These are phyloP conservation scores for Saturnispora gosingensis DNA, from an alignment of 805 yeast species.

Conservation along the genomic window DNA sequence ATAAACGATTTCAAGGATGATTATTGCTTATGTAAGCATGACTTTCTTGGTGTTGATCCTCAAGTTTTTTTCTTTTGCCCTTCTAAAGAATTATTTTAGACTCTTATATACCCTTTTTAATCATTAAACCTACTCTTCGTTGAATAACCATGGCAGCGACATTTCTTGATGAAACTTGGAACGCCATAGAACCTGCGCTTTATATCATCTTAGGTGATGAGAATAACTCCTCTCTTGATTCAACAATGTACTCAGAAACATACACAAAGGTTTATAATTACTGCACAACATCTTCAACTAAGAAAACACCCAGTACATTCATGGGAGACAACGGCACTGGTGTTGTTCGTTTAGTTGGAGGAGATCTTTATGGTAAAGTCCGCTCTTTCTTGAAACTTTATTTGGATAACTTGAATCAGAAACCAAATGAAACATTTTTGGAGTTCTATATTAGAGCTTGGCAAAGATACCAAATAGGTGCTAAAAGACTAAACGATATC, in stretches of 20 bases:
- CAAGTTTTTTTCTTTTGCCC: not conserved
- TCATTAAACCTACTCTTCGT: not conserved
- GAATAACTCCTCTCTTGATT: conserved; percentile 50
- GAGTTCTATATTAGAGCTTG: conserved; percentile 81
- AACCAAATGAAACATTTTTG: conserved; percentile 57
- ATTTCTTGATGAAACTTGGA: conserved; percentile 46
- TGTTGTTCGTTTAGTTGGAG: conserved; percentile 56
- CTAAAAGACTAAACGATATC: conserved; percentile 83
- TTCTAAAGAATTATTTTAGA: not conserved
- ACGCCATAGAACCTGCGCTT: conserved; percentile 67
- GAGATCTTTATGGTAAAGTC: conserved; percentile 73
- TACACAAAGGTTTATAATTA: conserved; percentile 90
- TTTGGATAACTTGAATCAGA: conserved; percentile 40
- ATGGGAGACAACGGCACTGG: conserved; percentile 19
- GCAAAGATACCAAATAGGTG: conserved; percentile 85
- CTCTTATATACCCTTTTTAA: not conserved
- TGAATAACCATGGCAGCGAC: conserved; percentile 3
- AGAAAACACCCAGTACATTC: conserved; percentile 26
- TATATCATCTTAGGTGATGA: conserved; percentile 64
- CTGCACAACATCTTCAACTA: conserved; percentile 72
- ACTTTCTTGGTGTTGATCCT: not conserved
- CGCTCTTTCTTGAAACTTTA: conserved; percentile 57
- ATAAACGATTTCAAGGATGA: not conserved
- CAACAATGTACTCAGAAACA: conserved; percentile 75
- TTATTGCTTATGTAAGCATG: not conserved